Percentiles rank a stretch among this genome's conserved stretches.
Conservation (phyloP, 2,329 filamentous ascomycete species). For the Stachybotrys elegans region DNA sequence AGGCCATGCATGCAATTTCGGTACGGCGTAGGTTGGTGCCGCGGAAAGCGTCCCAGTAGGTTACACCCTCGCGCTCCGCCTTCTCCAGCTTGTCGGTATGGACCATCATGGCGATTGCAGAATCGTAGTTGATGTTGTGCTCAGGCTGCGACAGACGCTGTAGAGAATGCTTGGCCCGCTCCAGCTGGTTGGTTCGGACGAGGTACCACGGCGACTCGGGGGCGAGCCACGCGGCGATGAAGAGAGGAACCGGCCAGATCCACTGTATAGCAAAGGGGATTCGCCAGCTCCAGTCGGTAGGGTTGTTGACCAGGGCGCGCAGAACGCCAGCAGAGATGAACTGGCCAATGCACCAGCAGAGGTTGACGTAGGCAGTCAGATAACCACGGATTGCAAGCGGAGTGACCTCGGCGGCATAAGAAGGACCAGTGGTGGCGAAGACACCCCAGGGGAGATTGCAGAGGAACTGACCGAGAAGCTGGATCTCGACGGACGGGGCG, state of each 20-base stretch:
- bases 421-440: conserved; percentile 37
- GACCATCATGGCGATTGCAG: conserved; percentile 34
- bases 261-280: conserved; percentile 37
- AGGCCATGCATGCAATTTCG: conserved; percentile 37
- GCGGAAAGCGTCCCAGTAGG: conserved; percentile 41
- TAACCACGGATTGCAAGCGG: conserved; percentile 37
- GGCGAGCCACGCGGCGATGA: conserved; percentile 24
- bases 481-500: conserved; percentile 34
- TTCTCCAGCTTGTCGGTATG: conserved; percentile 42
- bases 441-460: conserved; percentile 40
- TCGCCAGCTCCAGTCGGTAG: conserved; percentile 30
- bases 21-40: conserved; percentile 41
- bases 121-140: conserved; percentile 29
- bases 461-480: conserved; percentile 41
- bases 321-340: conserved; percentile 36
- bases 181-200: conserved; percentile 25
- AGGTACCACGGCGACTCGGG: conserved; percentile 34
- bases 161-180: conserved; percentile 24
- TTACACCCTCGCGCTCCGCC: conserved; percentile 29
- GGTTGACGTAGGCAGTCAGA: conserved; percentile 38
- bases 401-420: conserved; percentile 39
- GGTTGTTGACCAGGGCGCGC: conserved; percentile 28
- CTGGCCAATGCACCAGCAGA: conserved; percentile 38
- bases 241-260: conserved; percentile 29
- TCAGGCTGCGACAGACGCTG: conserved; percentile 24